phyloP scores from a whole-genome alignment of 371 early-diverging fungal genomes.

The Choanephora cucurbitarum region DNA sequence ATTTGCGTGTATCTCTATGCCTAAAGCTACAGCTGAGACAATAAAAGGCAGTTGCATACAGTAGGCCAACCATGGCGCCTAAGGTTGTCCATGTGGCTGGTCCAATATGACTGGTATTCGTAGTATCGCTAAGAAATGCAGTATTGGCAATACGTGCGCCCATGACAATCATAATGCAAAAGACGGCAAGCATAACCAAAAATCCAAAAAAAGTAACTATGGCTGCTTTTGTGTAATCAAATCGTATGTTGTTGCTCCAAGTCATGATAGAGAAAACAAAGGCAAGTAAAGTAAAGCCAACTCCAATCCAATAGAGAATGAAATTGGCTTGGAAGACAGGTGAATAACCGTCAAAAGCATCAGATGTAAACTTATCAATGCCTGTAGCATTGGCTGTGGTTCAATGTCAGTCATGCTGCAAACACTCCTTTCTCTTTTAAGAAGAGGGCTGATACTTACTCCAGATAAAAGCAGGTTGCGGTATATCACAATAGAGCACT shows the following conservation, averaged over 20 bases:
- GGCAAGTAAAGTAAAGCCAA: conserved; percentile 32
- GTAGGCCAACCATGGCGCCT: conserved; percentile 31
- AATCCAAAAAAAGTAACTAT: conserved; percentile 25
- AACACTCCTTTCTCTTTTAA: neutral
- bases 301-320: conserved; percentile 34
- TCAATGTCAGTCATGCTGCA: neutral
- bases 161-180: conserved; percentile 20
- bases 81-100: conserved; percentile 36
- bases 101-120: conserved; percentile 11
- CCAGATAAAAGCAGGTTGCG: conserved; percentile 39
- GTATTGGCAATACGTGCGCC: conserved; percentile 30
- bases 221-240: conserved; percentile 24
- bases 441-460: too few relatives aligned
- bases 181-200: conserved; percentile 18
- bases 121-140: neutral
- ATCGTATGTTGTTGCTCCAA: conserved; percentile 18
- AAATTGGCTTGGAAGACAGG: conserved; percentile 33
- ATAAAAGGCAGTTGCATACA: conserved; percentile 30
- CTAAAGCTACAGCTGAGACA: conserved; percentile 26
- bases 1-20: neutral
- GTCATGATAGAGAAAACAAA: conserved; percentile 25
- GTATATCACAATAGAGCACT: conserved; percentile 26
- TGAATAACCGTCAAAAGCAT: conserved; percentile 13
- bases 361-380: neutral
- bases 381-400: conserved; percentile 6